Base-by-base conservation (phyloP, 805 yeast species). In the Lachancea dasiensis region DNA sequence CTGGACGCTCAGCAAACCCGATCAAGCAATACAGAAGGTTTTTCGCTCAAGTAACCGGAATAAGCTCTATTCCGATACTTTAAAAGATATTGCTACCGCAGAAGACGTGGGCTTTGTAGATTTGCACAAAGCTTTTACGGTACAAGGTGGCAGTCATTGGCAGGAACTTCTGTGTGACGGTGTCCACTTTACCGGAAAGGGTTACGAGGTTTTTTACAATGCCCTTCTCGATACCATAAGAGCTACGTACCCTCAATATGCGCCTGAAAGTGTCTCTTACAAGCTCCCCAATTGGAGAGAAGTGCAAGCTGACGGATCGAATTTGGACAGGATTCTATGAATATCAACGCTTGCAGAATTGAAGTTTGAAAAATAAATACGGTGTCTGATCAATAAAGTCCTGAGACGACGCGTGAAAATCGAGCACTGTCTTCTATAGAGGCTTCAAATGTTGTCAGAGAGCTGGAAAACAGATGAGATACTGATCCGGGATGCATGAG, bases 81-180 rank as follows among this genome's bases (percentile, higher is more conserved):
- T 79, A 4, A 52, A 55, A 13, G 45, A 55, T 3, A 63, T 80
- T 8, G 77, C 86, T 1, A 37, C 41, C 3, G 60, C 63, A 14
- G 52, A 63, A n/a, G 48, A 62, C 0, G 70, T 81, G 0, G 81
- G 87, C 1, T 75, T 73, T 39, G 65, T 86, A 3, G 73, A 81
- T 45, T 51, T 81, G 22, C 71, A 75, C 65, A 42, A 60, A 2
- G 63, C 62, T 1, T 70, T 80, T 44, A 41, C 46, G 17, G 52
- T 54, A 16, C 55, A 64, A 3, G 63, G 58, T 3, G 55, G 61
- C 35, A 60, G 66, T 2, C 57, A 60, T 3, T 69, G 72, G 70
- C 47, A 49, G 5, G 64, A 66, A 1, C 48, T 74, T 6, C 50
- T 75, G 10, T 44, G 53, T 10, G 80, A 73, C 43, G 87, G 87